Conservation (phyloP, 208 protist species). For the Crithidia fasciculata region DNA sequence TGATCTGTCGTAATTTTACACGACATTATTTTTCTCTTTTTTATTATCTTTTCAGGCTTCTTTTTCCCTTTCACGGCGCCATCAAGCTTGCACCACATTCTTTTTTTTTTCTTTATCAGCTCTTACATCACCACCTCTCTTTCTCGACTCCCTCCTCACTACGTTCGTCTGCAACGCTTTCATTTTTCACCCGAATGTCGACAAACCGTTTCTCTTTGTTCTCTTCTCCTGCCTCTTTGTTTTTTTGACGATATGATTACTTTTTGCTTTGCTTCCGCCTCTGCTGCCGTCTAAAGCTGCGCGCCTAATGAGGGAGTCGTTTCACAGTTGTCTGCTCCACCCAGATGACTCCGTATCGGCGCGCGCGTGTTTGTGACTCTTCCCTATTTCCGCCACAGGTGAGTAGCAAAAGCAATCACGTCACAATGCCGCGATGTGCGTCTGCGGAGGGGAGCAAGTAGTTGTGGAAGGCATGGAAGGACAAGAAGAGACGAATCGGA, state of each 20-base stretch:
- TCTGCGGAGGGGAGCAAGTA: too few relatives aligned
- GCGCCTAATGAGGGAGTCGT: too few relatives aligned
- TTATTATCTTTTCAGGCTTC: conserved; percentile 1
- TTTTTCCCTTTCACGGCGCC: background rate
- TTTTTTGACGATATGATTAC: background rate
- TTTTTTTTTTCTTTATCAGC: background rate
- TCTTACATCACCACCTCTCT: background rate
- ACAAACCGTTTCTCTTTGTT: background rate
- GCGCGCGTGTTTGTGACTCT: background rate
- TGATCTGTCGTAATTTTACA: conserved; percentile 8
- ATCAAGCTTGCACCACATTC: too few relatives aligned
- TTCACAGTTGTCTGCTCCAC: background rate
- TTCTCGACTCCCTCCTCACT: background rate
- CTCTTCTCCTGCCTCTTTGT: background rate
- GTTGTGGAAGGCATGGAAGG: too few relatives aligned
- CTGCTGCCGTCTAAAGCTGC: too few relatives aligned
- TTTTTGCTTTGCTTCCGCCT: background rate
- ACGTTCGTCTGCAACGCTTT: too few relatives aligned
- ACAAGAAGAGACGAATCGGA: too few relatives aligned
- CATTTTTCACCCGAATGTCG: background rate
- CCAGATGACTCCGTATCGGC: background rate
- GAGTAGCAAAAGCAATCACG: too few relatives aligned
- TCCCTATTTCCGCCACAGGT: background rate
- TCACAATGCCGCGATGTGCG: too few relatives aligned
- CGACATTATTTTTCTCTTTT: background rate